A percentile compares a stretch with the other conserved stretches of the same genome.
Evolutionary conservation across 164 flowering plant species (phyloP).

Genomic region (Stephania cephalantha): DNA sequence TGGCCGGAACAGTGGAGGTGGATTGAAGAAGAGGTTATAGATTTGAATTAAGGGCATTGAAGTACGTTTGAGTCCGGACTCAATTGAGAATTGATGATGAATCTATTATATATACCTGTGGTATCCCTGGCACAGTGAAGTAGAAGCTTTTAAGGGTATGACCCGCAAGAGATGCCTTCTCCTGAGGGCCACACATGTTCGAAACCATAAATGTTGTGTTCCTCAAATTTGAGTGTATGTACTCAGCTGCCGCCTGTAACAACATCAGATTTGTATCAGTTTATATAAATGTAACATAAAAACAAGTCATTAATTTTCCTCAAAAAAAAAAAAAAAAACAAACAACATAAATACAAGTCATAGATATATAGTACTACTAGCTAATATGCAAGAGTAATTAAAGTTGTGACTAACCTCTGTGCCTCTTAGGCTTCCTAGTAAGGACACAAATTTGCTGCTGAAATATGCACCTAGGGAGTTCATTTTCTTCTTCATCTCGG

Average conservation of each 20-base stretch:
- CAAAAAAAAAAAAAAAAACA: no score
- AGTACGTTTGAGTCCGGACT: no score
- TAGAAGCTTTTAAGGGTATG: conserved; percentile 33
- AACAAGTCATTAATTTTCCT: background rate
- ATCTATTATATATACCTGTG: conserved; percentile 25
- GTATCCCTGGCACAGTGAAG: conserved; percentile 30
- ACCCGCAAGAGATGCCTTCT: conserved; percentile 33
- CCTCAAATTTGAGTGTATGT: conserved; percentile 22
- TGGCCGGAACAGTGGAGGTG: no score
- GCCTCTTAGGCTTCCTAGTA: conserved; percentile 5
- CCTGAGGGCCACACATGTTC: conserved; percentile 35
- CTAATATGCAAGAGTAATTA: background rate
- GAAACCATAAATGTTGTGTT: conserved; percentile 33
- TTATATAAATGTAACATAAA: background rate
- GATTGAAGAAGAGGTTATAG: no score
- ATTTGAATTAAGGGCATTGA: no score
- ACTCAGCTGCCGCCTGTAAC: conserved; percentile 25
- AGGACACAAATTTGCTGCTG: conserved; percentile 2
- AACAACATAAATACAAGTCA: background rate
- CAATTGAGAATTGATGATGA: no score
- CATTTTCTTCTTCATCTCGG: conserved; percentile 12
- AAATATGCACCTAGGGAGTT: conserved; percentile 9
- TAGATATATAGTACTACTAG: background rate
- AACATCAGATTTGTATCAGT: background rate
- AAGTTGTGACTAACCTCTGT: conserved; percentile 4